Base-by-base conservation (phyloP, 768 basidiomycete genomes). In the Gyrodon lividus region DNA sequence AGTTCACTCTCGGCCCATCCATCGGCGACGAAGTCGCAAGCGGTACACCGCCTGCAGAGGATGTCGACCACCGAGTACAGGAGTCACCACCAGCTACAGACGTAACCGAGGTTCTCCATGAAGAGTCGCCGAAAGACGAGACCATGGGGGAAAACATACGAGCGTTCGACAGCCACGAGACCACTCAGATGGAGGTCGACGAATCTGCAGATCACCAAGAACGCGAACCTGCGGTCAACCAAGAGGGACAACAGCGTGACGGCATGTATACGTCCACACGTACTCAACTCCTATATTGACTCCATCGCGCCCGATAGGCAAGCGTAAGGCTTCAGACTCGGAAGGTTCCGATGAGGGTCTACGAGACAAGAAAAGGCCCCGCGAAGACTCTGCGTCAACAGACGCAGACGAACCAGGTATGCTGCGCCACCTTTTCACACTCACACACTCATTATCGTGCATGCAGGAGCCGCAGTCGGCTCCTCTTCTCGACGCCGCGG, bases 361-460 rank as follows among this genome's bases (percentile, higher is more conserved):
- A 9, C 57, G 65, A 19, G 66, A 69, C 28, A 69, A 62, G 48
- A 67, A 67, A 54, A 59, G 59, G 52, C 42, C 47, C 51, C 66
- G 66, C 2, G 66, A 64, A 3, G 64, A 64, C 13, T 60, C 64
- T 6, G 42, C 38, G 9, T 35, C 58, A 0, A 51, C 52, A 23
- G 69, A 70, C 2, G 30, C 51, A n/a, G 68, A 68, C 7, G 87
- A 87, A 26, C 70, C 74, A 60, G 71, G 82, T 79, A 28, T 20
- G 58, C 17, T 17, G 28, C 13, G 6, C 16, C 30, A 6, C 26
- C 13, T 31, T 19, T 4, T 28, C 22, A 6, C 16, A 17, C n/a
- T 31, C 24, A 14, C 19, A 8, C 16, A 9, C 44, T 63, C 50
- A 59, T 33, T 19, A 30, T 28, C 24, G 6, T 5, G n/a, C 8